Evolutionary conservation across 2,329 filamentous ascomycete genomes (phyloP).

Genomic region (Salinomyces thailandicus): DNA sequence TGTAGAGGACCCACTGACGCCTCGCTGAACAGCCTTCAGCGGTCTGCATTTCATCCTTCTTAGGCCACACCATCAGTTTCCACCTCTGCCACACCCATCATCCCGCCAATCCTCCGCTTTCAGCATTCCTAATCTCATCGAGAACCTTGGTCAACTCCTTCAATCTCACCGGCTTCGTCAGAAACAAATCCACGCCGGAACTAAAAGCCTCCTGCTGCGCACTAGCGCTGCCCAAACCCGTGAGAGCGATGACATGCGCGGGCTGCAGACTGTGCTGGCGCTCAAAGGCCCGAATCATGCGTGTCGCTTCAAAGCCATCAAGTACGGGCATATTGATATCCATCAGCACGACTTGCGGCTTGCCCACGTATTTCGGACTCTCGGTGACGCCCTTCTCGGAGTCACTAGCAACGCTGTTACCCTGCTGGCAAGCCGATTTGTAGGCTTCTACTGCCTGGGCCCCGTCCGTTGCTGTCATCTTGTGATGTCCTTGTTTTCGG

Average conservation of each 20-base stretch:
- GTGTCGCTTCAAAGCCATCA: conserved; percentile 26
- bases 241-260: conserved; percentile 23
- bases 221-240: conserved; percentile 20
- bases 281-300: conserved; percentile 24
- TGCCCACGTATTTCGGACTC: not conserved
- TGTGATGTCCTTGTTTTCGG: conserved; percentile 29
- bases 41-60: too few relatives aligned
- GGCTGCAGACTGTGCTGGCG: conserved; percentile 14
- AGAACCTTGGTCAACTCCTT: conserved; percentile 24
- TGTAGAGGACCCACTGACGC: too few relatives aligned
- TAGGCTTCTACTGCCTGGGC: conserved; percentile 39
- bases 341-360: conserved; percentile 37
- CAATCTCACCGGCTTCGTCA: conserved; percentile 26
- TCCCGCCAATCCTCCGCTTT: too few relatives aligned
- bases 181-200: conserved; percentile 22
- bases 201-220: conserved; percentile 22
- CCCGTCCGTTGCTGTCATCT: conserved; percentile 38
- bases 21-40: too few relatives aligned
- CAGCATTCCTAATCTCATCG: not conserved
- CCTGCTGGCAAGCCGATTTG: conserved; percentile 15
- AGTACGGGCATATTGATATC: conserved; percentile 28
- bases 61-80: too few relatives aligned
- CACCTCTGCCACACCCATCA: too few relatives aligned
- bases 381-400: not conserved
- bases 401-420: not conserved